Base-by-base conservation (phyloP, 108 stramenopile species). In the Stephanodiscus triporus region DNA sequence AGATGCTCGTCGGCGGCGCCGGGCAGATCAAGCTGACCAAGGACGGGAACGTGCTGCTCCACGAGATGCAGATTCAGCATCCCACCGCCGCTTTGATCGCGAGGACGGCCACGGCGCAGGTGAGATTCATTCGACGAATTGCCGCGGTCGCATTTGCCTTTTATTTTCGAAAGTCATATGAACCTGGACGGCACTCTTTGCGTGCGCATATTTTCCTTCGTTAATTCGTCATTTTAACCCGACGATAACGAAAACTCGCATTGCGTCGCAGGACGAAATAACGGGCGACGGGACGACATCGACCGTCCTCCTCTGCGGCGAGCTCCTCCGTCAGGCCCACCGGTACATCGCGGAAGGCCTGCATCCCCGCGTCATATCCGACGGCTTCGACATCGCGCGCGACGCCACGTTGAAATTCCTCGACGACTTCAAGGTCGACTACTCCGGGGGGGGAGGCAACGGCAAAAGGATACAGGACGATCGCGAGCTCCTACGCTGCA, bases 41-140 rank as follows among this genome's bases (percentile, higher is more conserved):
- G 83, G 99, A 99, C 77, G 99, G 99, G 63, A 85, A 97, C 58
- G 98, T 98, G 11, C 72, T 99, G 68, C 85, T 99, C 64, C 96
- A 98, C 75, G 98, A 99, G 88, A 99, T 99, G 99, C 99, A 99
- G 84, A 99, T 99, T 84, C 97, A 99, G 83, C 99, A 99, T 87
- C 99, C 99, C 70, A 99, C 99, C 22, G 99, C 99, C 27, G 88
- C 88, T 42, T 82, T 99, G 85, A 97, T 99, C 91, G 98, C 98
- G 8, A 89, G 99, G 23, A 97, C 97, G 9, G 99, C 99, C 23
- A 99, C 98, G 14, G 99, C 99, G n/a, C 94, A 85, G 85, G 85
- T 85, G 38, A 50, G 72, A 40, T 23, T 26, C 20, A 34, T 67
- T 50, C 26, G 69, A 36, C 9, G 43, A 48, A 9, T 51, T 48